Conservation (phyloP, 192 early-diverging fungal genomes). For the Linnemannia schmuckeri region DNA sequence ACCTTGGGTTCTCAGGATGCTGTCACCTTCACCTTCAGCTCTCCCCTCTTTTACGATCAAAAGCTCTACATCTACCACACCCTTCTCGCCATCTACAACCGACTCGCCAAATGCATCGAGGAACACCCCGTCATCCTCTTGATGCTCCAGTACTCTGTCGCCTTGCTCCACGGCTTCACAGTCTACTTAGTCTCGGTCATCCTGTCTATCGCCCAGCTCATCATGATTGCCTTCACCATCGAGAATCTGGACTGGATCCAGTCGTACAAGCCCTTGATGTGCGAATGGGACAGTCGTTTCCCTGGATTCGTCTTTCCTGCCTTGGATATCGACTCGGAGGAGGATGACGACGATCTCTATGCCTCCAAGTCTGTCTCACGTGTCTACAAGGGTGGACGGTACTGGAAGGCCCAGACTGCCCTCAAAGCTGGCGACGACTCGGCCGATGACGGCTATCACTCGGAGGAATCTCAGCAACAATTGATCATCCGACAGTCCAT, state of each 20-base stretch:
- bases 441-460: constrained; percentile 16
- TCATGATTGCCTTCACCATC: constrained; percentile 43
- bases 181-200: constrained; percentile 44
- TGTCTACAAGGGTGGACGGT: neutral
- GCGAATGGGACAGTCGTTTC: constrained; percentile 44
- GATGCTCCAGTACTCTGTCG: constrained; percentile 46
- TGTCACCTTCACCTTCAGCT: constrained; percentile 44
- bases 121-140: constrained; percentile 28
- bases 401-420: constrained; percentile 1
- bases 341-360: neutral
- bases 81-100: constrained; percentile 24
- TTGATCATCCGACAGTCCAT: constrained; percentile 19
- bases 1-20: constrained; percentile 8
- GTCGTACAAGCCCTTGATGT: constrained; percentile 39
- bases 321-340: constrained; percentile 31
- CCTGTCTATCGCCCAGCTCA: constrained; percentile 39
- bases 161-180: constrained; percentile 29
- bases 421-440: constrained; percentile 18
- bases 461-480: constrained; percentile 17
- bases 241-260: constrained; percentile 55
- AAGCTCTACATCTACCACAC: constrained; percentile 38
- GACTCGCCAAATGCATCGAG: constrained; percentile 16
- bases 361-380: neutral
- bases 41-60: constrained; percentile 50
- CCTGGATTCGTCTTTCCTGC: constrained; percentile 55